These are phyloP conservation scores for Furcasterigmium sp. DNA, from an alignment of 2,329 filamentous ascomycete species.

Conservation along the genomic window DNA sequence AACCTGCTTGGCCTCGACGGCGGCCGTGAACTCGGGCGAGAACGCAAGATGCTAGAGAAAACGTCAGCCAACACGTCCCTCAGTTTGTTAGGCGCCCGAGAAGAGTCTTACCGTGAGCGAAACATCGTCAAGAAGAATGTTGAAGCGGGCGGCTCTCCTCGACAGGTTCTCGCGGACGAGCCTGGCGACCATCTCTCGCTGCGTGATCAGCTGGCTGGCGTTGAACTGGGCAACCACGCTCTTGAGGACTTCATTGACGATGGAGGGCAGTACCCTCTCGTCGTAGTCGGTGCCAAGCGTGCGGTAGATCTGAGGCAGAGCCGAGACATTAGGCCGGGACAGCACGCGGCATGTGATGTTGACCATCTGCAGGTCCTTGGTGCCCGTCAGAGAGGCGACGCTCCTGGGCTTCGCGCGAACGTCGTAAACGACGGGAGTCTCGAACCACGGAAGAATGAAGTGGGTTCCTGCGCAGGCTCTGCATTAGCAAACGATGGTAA, in stretches of 20 bases:
- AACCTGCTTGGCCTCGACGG: constrained; percentile 69
- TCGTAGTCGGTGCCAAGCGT: constrained; percentile 95
- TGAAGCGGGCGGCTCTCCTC: constrained; percentile 87
- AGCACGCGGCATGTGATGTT: constrained; percentile 99
- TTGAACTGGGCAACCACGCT: constrained; percentile 99
- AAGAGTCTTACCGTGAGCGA: constrained; percentile 72
- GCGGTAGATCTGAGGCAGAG: constrained; percentile 93
- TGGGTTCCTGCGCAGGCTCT: constrained; percentile 65
- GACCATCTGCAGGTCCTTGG: constrained; percentile 99
- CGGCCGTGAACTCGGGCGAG: constrained; percentile 68
- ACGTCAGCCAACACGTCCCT: constrained; percentile 15
- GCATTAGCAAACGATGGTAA: neutral
- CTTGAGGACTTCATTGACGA: constrained; percentile 98
- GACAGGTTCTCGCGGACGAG: constrained; percentile 92
- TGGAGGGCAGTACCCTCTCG: constrained; percentile 91
- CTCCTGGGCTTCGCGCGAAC: constrained; percentile 97
- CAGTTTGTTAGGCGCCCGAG: too few species aligned
- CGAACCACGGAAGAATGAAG: constrained; percentile 91
- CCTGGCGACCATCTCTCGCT: constrained; percentile 92
- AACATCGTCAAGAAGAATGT: constrained; percentile 95
- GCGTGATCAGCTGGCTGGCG: constrained; percentile 94
- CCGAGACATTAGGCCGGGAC: constrained; percentile 79
- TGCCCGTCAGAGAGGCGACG: constrained; percentile 93
- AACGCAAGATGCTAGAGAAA: constrained; percentile 59
- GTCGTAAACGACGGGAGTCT: constrained; percentile 94